phyloP scores from a whole-genome alignment of 495 filamentous ascomycete genomes.

The Lasiosphaeriaceae sp. region DNA sequence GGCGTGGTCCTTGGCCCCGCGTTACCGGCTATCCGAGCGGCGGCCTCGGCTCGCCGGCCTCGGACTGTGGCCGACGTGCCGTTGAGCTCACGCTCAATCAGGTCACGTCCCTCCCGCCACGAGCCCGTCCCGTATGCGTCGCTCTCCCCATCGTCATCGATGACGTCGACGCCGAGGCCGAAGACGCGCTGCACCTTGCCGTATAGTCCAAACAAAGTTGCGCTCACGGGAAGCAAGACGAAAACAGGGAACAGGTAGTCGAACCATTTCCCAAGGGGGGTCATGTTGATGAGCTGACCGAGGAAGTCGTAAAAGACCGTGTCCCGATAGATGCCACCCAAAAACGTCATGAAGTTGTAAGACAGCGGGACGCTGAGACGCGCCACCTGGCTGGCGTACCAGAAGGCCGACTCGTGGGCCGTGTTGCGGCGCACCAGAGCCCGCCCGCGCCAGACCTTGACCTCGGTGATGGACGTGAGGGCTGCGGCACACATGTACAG shows the following conservation, averaged over 20 bases:
- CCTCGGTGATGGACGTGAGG: constrained; percentile 77
- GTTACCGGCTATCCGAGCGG: constrained; percentile 20
- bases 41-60: constrained; percentile 31
- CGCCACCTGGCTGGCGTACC: constrained; percentile 89
- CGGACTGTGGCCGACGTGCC: constrained; percentile 44
- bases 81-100: constrained; percentile 86
- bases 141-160: constrained; percentile 66
- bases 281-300: constrained; percentile 78
- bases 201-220: constrained; percentile 83
- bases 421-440: constrained; percentile 88
- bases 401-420: constrained; percentile 85
- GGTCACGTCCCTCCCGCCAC: constrained; percentile 90
- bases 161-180: constrained; percentile 72
- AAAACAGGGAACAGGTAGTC: constrained; percentile 84
- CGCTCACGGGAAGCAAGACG: constrained; percentile 76
- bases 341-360: constrained; percentile 92
- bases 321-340: constrained; percentile 62
- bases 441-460: constrained; percentile 91
- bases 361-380: constrained; percentile 85
- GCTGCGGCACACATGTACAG: constrained; percentile 86
- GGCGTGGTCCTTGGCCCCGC: constrained; percentile 28
- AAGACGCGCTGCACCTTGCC: constrained; percentile 70
- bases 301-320: constrained; percentile 88
- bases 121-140: constrained; percentile 69
- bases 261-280: constrained; percentile 77